Conservation (phyloP, 2,329 filamentous ascomycete genomes). For the Fusarium sororula region DNA sequence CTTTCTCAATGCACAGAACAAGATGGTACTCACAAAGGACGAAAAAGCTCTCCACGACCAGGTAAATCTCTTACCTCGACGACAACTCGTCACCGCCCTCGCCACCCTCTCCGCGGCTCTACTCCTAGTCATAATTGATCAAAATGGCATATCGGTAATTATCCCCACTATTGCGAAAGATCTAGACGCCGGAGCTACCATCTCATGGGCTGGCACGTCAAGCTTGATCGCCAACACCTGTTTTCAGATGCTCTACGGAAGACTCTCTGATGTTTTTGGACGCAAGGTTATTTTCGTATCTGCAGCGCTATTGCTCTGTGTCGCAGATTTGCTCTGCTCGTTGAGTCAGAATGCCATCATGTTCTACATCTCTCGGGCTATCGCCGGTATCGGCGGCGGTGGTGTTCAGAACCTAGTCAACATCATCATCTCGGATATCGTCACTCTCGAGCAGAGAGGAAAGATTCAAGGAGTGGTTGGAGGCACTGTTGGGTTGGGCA, state of each 20-base stretch:
- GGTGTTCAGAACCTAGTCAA: background rate
- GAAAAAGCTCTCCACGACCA: background rate
- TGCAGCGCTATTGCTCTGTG: background rate
- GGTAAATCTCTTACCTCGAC: background rate
- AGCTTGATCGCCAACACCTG: background rate
- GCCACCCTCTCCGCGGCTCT: background rate
- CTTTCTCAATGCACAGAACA: fast-evolving
- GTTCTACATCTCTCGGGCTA: background rate
- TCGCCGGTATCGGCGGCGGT: background rate
- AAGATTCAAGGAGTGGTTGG: background rate
- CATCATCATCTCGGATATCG: background rate
- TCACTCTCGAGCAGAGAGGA: background rate
- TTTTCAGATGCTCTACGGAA: background rate
- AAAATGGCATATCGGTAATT: background rate
- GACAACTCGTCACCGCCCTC: background rate
- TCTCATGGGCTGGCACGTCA: background rate
- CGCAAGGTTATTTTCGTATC: background rate
- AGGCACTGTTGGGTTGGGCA: background rate
- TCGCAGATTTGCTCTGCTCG: background rate
- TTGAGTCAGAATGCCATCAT: background rate
- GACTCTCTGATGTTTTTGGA: background rate
- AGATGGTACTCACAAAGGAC: background rate
- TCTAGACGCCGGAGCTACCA: background rate
- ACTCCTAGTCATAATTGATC: background rate
- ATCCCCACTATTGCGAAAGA: background rate